A percentile compares a stretch with the other conserved stretches of the same genome.
phyloP scores from a whole-genome alignment of 495 filamentous ascomycete species.

The Hypoxylon lienhwacheense region DNA sequence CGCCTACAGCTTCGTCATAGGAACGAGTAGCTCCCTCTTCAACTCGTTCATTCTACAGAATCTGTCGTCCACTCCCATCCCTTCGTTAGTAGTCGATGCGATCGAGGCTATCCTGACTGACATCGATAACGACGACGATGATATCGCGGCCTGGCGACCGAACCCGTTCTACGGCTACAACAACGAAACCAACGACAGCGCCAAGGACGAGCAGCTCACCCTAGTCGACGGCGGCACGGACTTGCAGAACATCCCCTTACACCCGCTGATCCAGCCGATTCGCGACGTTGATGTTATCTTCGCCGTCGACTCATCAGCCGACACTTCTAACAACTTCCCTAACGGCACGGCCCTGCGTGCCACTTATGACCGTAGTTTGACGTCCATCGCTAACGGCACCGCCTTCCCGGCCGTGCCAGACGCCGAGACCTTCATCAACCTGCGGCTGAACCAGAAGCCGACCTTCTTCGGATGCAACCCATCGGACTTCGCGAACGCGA shows the following conservation, averaged over 20 bases:
- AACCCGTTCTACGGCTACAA: conserved; percentile 85
- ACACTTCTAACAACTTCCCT: conserved; percentile 76
- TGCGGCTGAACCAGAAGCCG: conserved; percentile 78
- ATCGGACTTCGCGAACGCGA: conserved; percentile 60
- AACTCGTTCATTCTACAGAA: conserved; percentile 70
- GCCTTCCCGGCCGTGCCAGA: conserved; percentile 82
- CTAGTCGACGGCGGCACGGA: conserved; percentile 84
- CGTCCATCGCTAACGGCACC: conserved; percentile 73
- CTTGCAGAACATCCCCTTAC: conserved; percentile 81
- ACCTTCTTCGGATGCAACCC: conserved; percentile 92
- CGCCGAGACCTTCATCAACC: conserved; percentile 82
- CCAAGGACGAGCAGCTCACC: conserved; percentile 59
- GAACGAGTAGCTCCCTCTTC: conserved; percentile 89
- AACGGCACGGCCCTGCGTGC: conserved; percentile 84
- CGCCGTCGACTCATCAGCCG: conserved; percentile 83
- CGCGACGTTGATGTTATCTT: conserved; percentile 89
- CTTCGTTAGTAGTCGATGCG: conserved; percentile 54
- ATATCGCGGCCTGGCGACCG: conserved; percentile 79
- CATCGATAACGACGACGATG: conserved; percentile 62
- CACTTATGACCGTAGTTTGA: conserved; percentile 74
- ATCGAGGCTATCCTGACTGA: conserved; percentile 56
- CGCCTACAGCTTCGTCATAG: conserved; percentile 83
- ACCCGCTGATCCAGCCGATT: conserved; percentile 78
- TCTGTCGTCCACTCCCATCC: conserved; percentile 52
- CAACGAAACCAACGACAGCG: conserved; percentile 61